These are phyloP conservation scores for Naegleria lovaniensis DNA, from an alignment of 208 protist genomes.

Conservation along the genomic window DNA sequence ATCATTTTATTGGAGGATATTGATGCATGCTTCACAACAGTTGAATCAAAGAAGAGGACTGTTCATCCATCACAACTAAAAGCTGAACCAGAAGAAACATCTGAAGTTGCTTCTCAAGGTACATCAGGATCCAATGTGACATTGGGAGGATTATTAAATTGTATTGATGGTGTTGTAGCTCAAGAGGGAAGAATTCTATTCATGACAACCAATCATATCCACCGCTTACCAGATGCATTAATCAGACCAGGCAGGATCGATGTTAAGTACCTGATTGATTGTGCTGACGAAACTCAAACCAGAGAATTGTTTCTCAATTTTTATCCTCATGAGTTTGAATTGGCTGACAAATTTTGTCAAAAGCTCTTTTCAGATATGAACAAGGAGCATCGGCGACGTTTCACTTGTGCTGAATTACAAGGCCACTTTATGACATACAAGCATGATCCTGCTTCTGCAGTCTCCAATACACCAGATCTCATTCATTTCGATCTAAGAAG, in stretches of 20 bases:
- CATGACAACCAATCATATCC: slow-evolving; percentile 84
- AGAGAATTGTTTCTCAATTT: slow-evolving; percentile 76
- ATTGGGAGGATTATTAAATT: slow-evolving; percentile 88
- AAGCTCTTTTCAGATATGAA: slow-evolving; percentile 43
- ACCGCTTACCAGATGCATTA: slow-evolving; percentile 69
- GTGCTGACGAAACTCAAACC: slow-evolving; percentile 59
- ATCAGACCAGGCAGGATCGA: slow-evolving; percentile 74
- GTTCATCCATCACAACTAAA: slow-evolving; percentile 63
- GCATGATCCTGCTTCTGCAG: background rate
- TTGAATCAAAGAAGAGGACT: background rate
- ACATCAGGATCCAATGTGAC: slow-evolving; percentile 45
- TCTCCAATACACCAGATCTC: background rate
- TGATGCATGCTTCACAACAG: slow-evolving; percentile 48
- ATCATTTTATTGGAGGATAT: slow-evolving; percentile 91
- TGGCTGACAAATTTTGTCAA: background rate
- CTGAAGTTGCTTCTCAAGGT: background rate
- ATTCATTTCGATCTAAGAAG: background rate
- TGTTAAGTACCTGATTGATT: slow-evolving; percentile 72
- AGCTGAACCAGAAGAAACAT: background rate
- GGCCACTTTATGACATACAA: slow-evolving; percentile 5
- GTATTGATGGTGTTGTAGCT: slow-evolving; percentile 83
- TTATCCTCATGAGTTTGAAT: slow-evolving; percentile 50
- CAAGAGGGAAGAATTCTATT: slow-evolving; percentile 76
- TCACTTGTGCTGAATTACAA: slow-evolving; percentile 7
- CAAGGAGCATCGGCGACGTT: slow-evolving; percentile 39